Base-by-base conservation (phyloP, 1,284 basidiomycete genomes). In the Nidula niveotomentosa region DNA sequence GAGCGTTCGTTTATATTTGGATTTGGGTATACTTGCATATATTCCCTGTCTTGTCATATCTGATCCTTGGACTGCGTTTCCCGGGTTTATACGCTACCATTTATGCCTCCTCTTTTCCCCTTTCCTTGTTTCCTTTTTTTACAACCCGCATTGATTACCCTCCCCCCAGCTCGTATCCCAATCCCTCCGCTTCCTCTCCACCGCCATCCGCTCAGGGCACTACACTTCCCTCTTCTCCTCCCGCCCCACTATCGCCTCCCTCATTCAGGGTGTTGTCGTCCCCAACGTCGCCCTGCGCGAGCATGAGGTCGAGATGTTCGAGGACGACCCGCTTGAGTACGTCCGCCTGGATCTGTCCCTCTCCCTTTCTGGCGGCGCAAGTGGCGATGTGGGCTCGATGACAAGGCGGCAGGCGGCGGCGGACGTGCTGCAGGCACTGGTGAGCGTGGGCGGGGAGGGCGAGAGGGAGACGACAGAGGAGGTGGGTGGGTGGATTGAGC, bases 261-360 rank as follows among this genome's bases (percentile, higher is more conserved):
- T 98, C 57, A 86, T 93, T 39, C 88, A 94, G 66, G 91, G 94
- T 53, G 95, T 99, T 59, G 90, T 98, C 33, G 79, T 99, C 34
- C 96, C 96, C 33, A 98, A 98, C 66, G 93, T 98, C 60, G 78
- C 83, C 13, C 79, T 98, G 36, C 81, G 96, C 43, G 89, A 92
- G 52, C 90, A 94, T 60, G 96, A 98, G 59, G 84, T 96, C 56
- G 96, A 99, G 66, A 90, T 96, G 71, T 98, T 99, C 66, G 94
- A 98, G 71, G 96, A 99, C 59, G 95, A 98, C 62, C 96, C 96
- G 0, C 84, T 96, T 48, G 96, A 98, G 68, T 99, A 93, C 69
- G 93, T 99, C 60, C 87, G 95, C 15, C 80, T 93, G 34, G 96
- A 98, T 68, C 77, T 99, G 34, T 76, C 88, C 2, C 75, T 96